These are phyloP conservation scores for Phytophthora kernoviae DNA, from an alignment of 352 stramenopile species.

Conservation along the genomic window DNA sequence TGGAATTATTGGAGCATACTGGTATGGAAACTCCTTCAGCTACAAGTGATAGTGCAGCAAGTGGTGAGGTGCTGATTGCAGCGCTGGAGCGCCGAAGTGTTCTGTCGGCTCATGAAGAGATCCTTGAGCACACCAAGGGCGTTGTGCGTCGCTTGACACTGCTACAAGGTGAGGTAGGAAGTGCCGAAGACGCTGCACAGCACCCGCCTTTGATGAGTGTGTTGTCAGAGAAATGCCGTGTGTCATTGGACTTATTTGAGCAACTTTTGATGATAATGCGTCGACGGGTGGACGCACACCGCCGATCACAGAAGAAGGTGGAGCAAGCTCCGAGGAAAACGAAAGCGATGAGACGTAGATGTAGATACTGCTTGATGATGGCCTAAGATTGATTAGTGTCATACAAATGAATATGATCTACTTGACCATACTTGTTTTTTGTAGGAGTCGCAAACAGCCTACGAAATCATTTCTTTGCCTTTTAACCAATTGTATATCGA, in stretches of 20 bases:
- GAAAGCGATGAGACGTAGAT: slow-evolving; percentile 27
- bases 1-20: slow-evolving; percentile 61
- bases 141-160: slow-evolving; percentile 59
- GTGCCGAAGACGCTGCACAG: not conserved
- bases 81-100: slow-evolving; percentile 71
- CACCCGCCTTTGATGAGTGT: slow-evolving; percentile 48
- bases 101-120: slow-evolving; percentile 71
- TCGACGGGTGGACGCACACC: slow-evolving; percentile 32
- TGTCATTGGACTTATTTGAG: slow-evolving; percentile 43
- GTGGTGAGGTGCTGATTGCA: slow-evolving; percentile 45
- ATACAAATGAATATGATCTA: no score
- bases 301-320: slow-evolving; percentile 25
- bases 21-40: slow-evolving; percentile 31
- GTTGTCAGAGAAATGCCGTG: slow-evolving; percentile 62
- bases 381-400: slow-evolving; percentile 21
- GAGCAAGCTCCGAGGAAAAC: slow-evolving; percentile 22
- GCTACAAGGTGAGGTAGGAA: slow-evolving; percentile 32
- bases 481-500: no score
- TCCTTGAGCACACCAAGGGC: slow-evolving; percentile 69
- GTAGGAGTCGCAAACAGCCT: no score
- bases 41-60: slow-evolving; percentile 24
- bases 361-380: slow-evolving; percentile 8
- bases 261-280: slow-evolving; percentile 63
- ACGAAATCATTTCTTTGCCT: no score
- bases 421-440: no score